A percentile compares a stretch with the other conserved stretches of the same genome.
Conservation (phyloP, 2,329 filamentous ascomycete species). For the Phoma sp. region DNA sequence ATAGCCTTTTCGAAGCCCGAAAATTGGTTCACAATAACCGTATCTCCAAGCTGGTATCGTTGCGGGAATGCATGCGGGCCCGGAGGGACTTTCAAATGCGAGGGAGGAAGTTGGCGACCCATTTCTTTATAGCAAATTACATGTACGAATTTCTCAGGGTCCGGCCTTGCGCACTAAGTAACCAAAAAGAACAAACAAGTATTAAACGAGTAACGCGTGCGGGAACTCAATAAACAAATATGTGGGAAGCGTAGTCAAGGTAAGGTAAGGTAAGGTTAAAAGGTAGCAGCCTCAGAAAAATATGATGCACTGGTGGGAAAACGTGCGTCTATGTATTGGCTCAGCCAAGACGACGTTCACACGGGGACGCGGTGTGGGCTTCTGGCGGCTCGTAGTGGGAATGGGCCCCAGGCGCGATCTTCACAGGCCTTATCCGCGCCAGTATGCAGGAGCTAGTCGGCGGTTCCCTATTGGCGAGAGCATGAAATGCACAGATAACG, state of each 20-base stretch:
- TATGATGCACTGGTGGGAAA: slow-evolving; percentile 33
- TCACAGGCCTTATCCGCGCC: slow-evolving; percentile 20
- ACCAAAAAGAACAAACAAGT: slow-evolving; percentile 6
- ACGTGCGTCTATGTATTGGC: slow-evolving; percentile 46
- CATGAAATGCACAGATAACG: slow-evolving; percentile 17
- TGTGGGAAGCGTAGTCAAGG: slow-evolving; percentile 11
- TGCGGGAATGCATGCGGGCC: slow-evolving; percentile 41
- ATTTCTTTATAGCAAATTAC: slow-evolving; percentile 34
- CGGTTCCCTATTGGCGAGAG: slow-evolving; percentile 16
- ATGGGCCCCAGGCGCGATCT: slow-evolving; percentile 20
- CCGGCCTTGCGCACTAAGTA: slow-evolving; percentile 23
- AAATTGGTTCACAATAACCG: slow-evolving; percentile 45
- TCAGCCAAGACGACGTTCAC: slow-evolving; percentile 31
- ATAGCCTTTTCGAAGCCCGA: slow-evolving; percentile 46
- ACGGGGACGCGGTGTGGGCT: slow-evolving; percentile 14
- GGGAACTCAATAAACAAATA: slow-evolving; percentile 14
- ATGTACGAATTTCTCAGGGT: slow-evolving; percentile 30
- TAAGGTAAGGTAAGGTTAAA: slow-evolving; percentile 8
- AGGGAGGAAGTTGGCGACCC: slow-evolving; percentile 45
- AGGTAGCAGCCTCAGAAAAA: slow-evolving; percentile 23
- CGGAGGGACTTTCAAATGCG: slow-evolving; percentile 44
- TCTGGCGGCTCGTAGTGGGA: slow-evolving; percentile 18
- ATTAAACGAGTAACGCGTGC: slow-evolving; percentile 15
- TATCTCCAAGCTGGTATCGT: slow-evolving; percentile 36
- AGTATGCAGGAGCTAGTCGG: slow-evolving; percentile 15